Percentiles rank a stretch among this genome's conserved stretches.
Evolutionary conservation across 306 rosid species (phyloP).

Genomic region (Trichosanthes truncata): DNA sequence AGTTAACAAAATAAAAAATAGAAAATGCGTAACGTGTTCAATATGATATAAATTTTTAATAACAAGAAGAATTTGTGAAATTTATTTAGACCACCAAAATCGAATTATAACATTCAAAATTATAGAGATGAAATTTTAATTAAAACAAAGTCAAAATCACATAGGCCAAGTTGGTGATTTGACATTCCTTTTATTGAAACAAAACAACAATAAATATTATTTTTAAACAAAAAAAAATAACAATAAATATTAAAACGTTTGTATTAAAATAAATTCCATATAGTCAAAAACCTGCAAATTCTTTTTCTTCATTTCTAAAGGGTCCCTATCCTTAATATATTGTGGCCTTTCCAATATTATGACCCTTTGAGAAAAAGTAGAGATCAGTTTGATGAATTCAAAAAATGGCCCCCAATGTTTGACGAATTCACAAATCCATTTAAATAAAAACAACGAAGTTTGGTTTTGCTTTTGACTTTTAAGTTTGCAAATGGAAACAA

Average conservation of each 20-base stretch:
- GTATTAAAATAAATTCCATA: background rate
- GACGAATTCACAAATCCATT: background rate
- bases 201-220: background rate
- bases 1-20: no score
- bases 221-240: background rate
- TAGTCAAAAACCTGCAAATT: background rate
- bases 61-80: background rate
- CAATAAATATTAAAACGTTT: background rate
- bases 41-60: no score
- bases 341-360: background rate
- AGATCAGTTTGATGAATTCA: background rate
- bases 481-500: no score
- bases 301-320: background rate
- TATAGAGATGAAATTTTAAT: no score
- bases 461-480: background rate
- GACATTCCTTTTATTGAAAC: background rate
- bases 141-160: background rate
- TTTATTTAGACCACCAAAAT: background rate
- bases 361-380: background rate
- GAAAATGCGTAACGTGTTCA: no score
- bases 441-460: background rate
- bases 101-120: background rate
- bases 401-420: slow-evolving; percentile 1
- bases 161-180: background rate
- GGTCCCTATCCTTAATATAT: background rate